A percentile compares a stretch with the other conserved stretches of the same genome.
Conservation (phyloP, 805 yeast genomes). For the Yamadazyma paraphyllophila region DNA sequence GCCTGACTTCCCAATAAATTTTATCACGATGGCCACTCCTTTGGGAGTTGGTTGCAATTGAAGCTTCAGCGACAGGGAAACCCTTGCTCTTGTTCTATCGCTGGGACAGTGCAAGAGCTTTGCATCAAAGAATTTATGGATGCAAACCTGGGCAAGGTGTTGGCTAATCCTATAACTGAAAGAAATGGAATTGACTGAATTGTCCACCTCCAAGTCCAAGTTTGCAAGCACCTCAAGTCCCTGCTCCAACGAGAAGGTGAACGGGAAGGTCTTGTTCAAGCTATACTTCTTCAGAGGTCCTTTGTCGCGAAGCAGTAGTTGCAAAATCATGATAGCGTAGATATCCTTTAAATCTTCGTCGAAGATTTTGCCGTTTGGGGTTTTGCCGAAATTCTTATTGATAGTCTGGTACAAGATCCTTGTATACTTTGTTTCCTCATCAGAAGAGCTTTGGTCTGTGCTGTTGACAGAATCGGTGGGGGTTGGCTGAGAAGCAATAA, state of each 20-base stretch:
- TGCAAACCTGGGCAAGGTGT: conserved; percentile 46
- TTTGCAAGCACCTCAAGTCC: conserved; percentile 54
- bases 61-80: conserved; percentile 38
- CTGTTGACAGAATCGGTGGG: background rate
- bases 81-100: conserved; percentile 58
- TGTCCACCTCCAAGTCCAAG: conserved; percentile 48
- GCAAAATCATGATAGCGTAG: conserved; percentile 48
- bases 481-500: background rate
- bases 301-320: conserved; percentile 29
- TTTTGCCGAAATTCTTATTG: conserved; percentile 44
- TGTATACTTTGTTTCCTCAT: conserved; percentile 2
- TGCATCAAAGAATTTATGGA: conserved; percentile 55
- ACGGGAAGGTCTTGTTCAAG: conserved; percentile 47
- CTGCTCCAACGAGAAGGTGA: conserved; percentile 51
- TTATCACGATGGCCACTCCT: conserved; percentile 70
- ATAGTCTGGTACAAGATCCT: conserved; percentile 29
- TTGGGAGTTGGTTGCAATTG: conserved; percentile 83
- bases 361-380: conserved; percentile 53
- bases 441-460: background rate
- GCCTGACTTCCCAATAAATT: conserved; percentile 59
- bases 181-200: conserved; percentile 49
- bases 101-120: conserved; percentile 71
- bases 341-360: conserved; percentile 60
- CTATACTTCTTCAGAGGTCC: conserved; percentile 2
- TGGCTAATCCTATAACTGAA: conserved; percentile 54